Evolutionary conservation across 2,329 filamentous ascomycete genomes (phyloP), one percentile per base, ranked within the genome.

Genomic region (Emydomyces testavorans): DNA sequence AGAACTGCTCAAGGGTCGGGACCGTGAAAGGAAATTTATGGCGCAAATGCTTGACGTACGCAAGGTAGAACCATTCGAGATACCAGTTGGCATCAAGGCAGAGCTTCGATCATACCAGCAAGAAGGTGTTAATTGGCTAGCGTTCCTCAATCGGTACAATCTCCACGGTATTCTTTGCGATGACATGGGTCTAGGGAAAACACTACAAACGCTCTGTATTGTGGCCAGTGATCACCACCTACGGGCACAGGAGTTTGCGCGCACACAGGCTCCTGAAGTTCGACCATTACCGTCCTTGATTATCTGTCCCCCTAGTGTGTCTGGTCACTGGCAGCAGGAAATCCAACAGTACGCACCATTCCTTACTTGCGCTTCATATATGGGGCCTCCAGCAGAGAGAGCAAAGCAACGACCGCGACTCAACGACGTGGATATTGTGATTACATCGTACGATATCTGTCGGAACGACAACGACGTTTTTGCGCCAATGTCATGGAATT

Each of bases 181-280:
- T 60, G 92, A 98, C 64, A 98, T 98, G 92, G 92, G 92, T 60
- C 83, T 98, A 23, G 92, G 92, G 42, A 98, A 98, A 71, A 98
- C 92, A 1, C 71, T 98, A 8, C 92, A 98, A 65, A 98, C 93
- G 0, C 78, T 98, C 18, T 98, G 92, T 65, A 98, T 98, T 59
- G 89, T 98, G 36, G 90, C 92, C 7, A 96, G 89, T 67, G 92
- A 98, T 62, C 92, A 98, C 62, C 90, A 98, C 63, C 75, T 93
- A 61, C 82, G 92, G 52, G 87, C 86, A 0, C 86, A 95, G 60
- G 88, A 96, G 61, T 96, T 83, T 62, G 80, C 80, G 23, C 87
- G 83, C 66, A 93, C 89, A 0, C 77, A 82, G 39, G 80, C 85
- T 23, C 74, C 79, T 0, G 92, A 98, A 60, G 78, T 79, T 45